Evolutionary conservation across 305 asterid genomes (phyloP), one percentile per base, ranked within the genome.

Genomic region (Fraxinus floribunda): DNA sequence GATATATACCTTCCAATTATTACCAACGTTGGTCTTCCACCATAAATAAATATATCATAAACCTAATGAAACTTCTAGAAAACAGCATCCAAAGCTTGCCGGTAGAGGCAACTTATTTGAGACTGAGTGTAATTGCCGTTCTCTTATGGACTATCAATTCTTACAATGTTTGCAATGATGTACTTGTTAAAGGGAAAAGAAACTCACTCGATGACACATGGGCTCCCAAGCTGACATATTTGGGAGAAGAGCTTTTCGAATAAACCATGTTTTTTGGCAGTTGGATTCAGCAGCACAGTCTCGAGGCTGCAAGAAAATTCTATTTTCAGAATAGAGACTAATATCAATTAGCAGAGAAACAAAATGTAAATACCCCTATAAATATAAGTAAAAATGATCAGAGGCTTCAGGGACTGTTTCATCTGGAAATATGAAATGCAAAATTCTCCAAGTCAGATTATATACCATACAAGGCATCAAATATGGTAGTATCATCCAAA

Each of bases 191-290:
- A 73, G 38, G 35, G 26, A 75, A 83, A 68, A 35, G 75, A 13
- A 74, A 88, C 95, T 89, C 86, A 92, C 97, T 88, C 73, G 72
- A 66, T 20, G 92, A 83, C 77, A 22, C 88, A 80, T 78, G 81
- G 80, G 82, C 90, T 52, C 97, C 97, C 90, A 94, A 89, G 91
- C 93, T 90, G 91, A 91, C 89, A 34, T 91, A 91, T 81, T 9
- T 80, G 79, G 98, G 98, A 71, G 97, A 94, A 3, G 94, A 86
- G 79, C 85, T 86, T 74, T 30, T 85, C 3, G 95, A 89, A 75
- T 79, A 80, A 72, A 82, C 77, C n/a, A 13, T 49, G 86, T 84
- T 88, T 81, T 86, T 77, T 24, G 81, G 78, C 84, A 77, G 84
- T 79, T 89, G 85, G 91, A 73, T 38, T 76, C 79, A 64, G 60